Base-by-base conservation (phyloP, 2,329 filamentous ascomycete genomes). In the Penicillium sp. region DNA sequence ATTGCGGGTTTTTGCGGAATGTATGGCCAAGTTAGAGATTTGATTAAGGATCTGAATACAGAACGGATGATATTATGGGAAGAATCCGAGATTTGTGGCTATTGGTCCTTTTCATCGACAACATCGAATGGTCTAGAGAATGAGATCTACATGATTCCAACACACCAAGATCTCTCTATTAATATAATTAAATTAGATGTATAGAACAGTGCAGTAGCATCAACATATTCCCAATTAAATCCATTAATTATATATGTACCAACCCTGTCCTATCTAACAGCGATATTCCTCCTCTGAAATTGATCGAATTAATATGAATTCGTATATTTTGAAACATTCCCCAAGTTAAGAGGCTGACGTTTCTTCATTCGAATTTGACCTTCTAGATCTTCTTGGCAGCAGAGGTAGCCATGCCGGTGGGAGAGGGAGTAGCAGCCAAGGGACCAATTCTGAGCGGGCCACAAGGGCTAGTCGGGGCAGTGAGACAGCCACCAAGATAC, bases 401-500 rank as follows among this genome's bases (percentile, higher is more conserved):
- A 40, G 32, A 29, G 16, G 53, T 38, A 11, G 43, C 22, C 20
- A 32, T 20, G 14, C 40, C 4, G 53, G 56, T 57, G 18, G 32
- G 32, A 3, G 57, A 58, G 18, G 62, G 39, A n/a, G 60, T 66
- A 34, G 59, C 68, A 29, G 57, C 56, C 29, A 69, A 51, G 14
- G 65, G 62, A 1, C 66, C 66, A 26, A 70, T 65, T 13, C 45
- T 56, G 24, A 69, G 47, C 20, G 42, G 22, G 5, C 66, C 66
- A 26, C 67, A 68, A 0, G 65, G 66, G 26, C 43, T 54, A 5
- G 56, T 9, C 2, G 68, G 68, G 9, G 63, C 56, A 20, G 59
- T 50, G 9, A 69, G 63, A 20, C 68, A 70, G 20, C 52, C 54
- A 14, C 53, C 42, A 46, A 70, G 48, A 53, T 62, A 69, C 26